Conservation (phyloP, 2,329 filamentous ascomycete genomes). For the Ascochyta fabae region DNA sequence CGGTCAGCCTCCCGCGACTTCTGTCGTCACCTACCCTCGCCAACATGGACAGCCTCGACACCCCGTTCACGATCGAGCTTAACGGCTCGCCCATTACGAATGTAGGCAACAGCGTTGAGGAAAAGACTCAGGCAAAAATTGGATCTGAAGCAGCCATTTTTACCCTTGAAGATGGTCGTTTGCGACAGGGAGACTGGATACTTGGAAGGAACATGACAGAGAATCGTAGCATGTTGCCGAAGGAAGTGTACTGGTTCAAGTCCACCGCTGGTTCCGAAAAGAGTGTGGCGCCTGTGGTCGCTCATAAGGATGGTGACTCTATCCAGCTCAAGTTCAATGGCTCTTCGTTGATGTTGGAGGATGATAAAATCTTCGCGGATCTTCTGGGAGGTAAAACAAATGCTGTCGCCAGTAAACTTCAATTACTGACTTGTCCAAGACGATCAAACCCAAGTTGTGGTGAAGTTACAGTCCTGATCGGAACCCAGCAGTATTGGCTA, state of each 20-base stretch:
- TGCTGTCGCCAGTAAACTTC: neutral
- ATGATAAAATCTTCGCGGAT: constrained; percentile 26
- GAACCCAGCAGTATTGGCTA: neutral
- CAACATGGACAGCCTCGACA: constrained; percentile 31
- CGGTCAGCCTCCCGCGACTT: constrained; percentile 11
- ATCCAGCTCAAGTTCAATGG: constrained; percentile 29
- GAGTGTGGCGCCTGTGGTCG: constrained; percentile 23
- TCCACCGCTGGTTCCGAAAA: constrained; percentile 10
- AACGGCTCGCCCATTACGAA: constrained; percentile 29
- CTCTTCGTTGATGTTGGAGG: constrained; percentile 20
- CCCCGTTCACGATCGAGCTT: constrained; percentile 35
- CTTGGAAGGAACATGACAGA: constrained; percentile 29
- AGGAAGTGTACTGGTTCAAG: constrained; percentile 36
- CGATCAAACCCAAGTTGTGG: constrained; percentile 10
- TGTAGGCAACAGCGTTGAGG: constrained; percentile 12
- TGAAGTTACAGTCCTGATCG: constrained; percentile 17
- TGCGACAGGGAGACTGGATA: constrained; percentile 29
- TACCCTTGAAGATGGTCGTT: constrained; percentile 28
- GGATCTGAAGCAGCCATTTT: constrained; percentile 32
- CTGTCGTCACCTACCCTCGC: constrained; percentile 13
- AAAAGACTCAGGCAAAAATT: constrained; percentile 24
- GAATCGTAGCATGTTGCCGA: constrained; percentile 33
- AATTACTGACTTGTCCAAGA: constrained; percentile 7
- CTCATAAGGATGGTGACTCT: constrained; percentile 23
- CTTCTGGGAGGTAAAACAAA: constrained; percentile 22